Base-by-base conservation (phyloP, 495 filamentous ascomycete genomes). In the Tirmania nivea region DNA sequence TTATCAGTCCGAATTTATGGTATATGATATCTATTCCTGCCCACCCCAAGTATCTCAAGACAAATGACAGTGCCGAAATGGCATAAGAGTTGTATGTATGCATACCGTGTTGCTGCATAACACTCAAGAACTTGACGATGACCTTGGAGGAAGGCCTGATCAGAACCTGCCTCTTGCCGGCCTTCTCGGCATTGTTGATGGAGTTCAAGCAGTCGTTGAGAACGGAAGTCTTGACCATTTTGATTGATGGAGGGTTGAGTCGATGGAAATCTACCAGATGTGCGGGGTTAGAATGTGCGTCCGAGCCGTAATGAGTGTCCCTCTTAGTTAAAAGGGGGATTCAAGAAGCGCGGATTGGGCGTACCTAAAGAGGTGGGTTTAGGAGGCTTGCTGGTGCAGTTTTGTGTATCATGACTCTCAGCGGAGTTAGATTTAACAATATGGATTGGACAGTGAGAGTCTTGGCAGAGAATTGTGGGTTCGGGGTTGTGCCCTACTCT, bases 131-230 rank as follows among this genome's bases (percentile, higher is more conserved):
- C 79, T 95, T 96, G 76, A 94, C 78, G 65, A 95, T 96, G 75
- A 96, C 90, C 80, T 97, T 97, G 65, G 89, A 95, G 70, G 77
- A 81, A 65, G 90, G 90, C 58, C 87, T 78, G 75, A 97, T 92
- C 63, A 96, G 70, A 63, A 95, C 90, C 73, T 97, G 90, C 62
- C 90, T 86, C 81, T 94, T 94, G 69, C 90, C 90, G 61, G 80
- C 75, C 81, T 96, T 95, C 78, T 97, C 90, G 76, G 90, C 90
- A 70, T 96, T 97, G 84, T 97, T 96, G 81, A 97, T 94, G 76
- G 80, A 78, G 70, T 96, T 96, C 62, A 97, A 85, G 70, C 88
- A 85, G 81, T 96, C 90, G 76, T 96, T 92, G 68, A 97, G 86
- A 69, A 94, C 87, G 67, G 84, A 92, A 63, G 90, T 95, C 73